Evolutionary conservation across 176 grass and related monocot species (phyloP).

Genomic region (barley (Hordeum vulgare)): DNA sequence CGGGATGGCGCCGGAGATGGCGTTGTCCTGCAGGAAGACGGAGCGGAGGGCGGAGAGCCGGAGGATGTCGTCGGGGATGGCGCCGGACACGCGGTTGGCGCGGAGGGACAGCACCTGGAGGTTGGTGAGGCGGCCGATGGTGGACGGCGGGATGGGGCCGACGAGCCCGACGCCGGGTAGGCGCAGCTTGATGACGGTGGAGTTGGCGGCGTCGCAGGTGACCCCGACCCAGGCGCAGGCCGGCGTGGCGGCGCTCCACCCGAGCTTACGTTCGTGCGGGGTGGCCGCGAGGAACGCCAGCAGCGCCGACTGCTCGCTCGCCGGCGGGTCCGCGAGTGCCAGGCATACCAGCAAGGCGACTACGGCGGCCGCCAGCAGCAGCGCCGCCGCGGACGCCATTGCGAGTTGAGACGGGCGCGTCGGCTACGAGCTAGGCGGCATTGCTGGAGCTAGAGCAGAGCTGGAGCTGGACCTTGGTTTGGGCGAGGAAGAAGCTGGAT

Average conservation of each 20-base stretch:
- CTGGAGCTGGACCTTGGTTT: not conserved
- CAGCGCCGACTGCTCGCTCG: constrained; percentile 53
- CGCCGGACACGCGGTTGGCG: constrained; percentile 55
- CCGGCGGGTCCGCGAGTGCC: constrained; percentile 31
- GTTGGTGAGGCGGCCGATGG: constrained; percentile 35
- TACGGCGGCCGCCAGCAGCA: not conserved
- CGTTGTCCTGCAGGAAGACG: constrained; percentile 61
- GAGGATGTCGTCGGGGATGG: constrained; percentile 56
- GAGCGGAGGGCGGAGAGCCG: constrained; percentile 27
- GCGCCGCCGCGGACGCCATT: constrained; percentile 10
- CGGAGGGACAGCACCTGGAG: constrained; percentile 72
- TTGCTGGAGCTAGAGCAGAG: not conserved
- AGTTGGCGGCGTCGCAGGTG: constrained; percentile 42
- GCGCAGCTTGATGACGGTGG: constrained; percentile 41
- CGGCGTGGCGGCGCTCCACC: constrained; percentile 51
- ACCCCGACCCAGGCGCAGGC: constrained; percentile 78
- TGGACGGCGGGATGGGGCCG: constrained; percentile 50
- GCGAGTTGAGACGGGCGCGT: not conserved
- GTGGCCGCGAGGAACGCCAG: constrained; percentile 54
- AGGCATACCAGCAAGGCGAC: not conserved
- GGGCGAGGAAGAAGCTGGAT: too few relatives aligned
- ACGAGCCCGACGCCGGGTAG: constrained; percentile 68
- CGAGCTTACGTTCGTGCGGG: constrained; percentile 68
- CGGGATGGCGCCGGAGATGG: constrained; percentile 47
- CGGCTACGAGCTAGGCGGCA: constrained; percentile 7